Conservation (phyloP, 2,329 filamentous ascomycete species). For the Ceratocystis destructans region DNA sequence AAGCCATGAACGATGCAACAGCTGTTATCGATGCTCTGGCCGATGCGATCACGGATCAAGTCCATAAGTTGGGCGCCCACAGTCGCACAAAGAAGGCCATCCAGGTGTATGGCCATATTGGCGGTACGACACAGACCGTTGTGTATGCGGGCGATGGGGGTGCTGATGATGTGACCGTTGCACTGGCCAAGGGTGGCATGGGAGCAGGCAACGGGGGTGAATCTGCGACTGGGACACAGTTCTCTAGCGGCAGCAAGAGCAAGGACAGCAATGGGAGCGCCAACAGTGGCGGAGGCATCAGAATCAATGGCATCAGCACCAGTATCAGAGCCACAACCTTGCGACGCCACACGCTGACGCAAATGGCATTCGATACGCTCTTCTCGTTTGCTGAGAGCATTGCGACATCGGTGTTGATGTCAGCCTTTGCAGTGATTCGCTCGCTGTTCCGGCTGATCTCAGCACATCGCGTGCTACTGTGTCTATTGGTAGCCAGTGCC, state of each 20-base stretch:
- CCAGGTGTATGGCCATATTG: slow-evolving; percentile 64
- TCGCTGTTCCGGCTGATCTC: slow-evolving; percentile 54
- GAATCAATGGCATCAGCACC: background rate
- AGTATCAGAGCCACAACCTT: slow-evolving; percentile 31
- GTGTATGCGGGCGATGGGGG: slow-evolving; percentile 40
- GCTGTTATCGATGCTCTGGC: slow-evolving; percentile 61
- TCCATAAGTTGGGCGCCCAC: slow-evolving; percentile 58
- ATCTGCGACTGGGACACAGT: background rate
- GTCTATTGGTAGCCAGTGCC: slow-evolving; percentile 60
- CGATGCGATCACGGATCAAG: slow-evolving; percentile 64
- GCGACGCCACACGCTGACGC: slow-evolving; percentile 47
- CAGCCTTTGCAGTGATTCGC: slow-evolving; percentile 51
- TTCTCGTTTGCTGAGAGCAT: slow-evolving; percentile 63
- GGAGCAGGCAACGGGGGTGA: background rate
- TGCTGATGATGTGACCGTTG: slow-evolving; percentile 13
- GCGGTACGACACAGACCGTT: slow-evolving; percentile 51
- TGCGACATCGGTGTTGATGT: slow-evolving; percentile 63
- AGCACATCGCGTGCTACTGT: slow-evolving; percentile 61
- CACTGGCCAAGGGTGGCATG: background rate
- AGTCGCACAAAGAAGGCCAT: slow-evolving; percentile 65
- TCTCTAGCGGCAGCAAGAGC: background rate
- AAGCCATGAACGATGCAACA: slow-evolving; percentile 62
- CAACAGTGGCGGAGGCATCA: background rate
- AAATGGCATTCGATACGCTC: slow-evolving; percentile 58
- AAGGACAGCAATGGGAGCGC: background rate